These are phyloP conservation scores for Chaetomium globosum DNA, from an alignment of 2,329 filamentous ascomycete genomes.

Conservation along the genomic window DNA sequence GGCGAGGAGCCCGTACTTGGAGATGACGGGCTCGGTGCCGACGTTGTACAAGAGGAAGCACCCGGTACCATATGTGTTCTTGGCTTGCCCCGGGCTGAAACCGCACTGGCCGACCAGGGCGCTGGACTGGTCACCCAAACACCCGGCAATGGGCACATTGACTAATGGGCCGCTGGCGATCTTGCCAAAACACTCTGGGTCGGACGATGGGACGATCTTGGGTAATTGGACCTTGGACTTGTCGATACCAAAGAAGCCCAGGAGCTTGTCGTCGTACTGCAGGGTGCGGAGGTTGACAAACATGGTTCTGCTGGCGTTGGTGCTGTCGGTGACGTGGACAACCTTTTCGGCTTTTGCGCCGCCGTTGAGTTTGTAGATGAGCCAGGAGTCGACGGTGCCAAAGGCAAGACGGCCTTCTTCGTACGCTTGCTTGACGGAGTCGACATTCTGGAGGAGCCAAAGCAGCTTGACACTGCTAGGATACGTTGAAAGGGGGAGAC, in stretches of 20 bases:
- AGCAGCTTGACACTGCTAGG: slow-evolving; percentile 82
- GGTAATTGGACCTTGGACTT: slow-evolving; percentile 71
- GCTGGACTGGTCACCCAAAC: slow-evolving; percentile 82
- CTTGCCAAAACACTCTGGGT: slow-evolving; percentile 70
- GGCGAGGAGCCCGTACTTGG: slow-evolving; percentile 77
- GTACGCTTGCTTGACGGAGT: slow-evolving; percentile 72
- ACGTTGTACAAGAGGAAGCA: slow-evolving; percentile 91
- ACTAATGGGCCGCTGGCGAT: slow-evolving; percentile 67
- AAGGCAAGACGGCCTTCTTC: slow-evolving; percentile 76
- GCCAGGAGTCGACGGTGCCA: slow-evolving; percentile 86
- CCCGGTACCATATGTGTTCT: slow-evolving; percentile 90
- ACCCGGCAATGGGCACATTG: slow-evolving; percentile 76
- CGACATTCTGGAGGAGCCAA: slow-evolving; percentile 76
- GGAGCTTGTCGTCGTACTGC: slow-evolving; percentile 74
- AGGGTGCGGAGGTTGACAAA: slow-evolving; percentile 86
- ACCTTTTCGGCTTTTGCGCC: slow-evolving; percentile 60
- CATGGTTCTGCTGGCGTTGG: slow-evolving; percentile 90
- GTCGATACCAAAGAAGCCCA: slow-evolving; percentile 77
- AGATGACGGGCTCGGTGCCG: slow-evolving; percentile 81
- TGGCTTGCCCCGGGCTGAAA: slow-evolving; percentile 78
- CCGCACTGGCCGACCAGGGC: slow-evolving; percentile 84
- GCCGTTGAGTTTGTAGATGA: slow-evolving; percentile 82
- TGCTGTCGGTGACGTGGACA: slow-evolving; percentile 80
- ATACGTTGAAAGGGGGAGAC: slow-evolving; percentile 84
- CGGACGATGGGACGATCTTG: slow-evolving; percentile 81